Base-by-base conservation (phyloP, 2,329 filamentous ascomycete species). In the Apiospora aurea region DNA sequence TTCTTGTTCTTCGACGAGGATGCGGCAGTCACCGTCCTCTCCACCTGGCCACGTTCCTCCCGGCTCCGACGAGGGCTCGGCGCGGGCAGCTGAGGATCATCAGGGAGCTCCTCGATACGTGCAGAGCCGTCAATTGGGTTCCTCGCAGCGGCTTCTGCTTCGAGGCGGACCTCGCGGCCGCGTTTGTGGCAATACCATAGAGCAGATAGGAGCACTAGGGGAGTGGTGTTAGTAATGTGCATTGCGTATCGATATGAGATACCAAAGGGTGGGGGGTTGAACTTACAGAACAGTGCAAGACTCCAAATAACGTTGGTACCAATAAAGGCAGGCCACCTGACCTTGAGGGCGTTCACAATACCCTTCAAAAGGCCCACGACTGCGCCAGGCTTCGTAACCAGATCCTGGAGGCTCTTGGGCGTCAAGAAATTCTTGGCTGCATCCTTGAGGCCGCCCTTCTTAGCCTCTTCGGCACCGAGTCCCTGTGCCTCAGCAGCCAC, bases 161-260 rank as follows among this genome's bases (percentile, higher is more conserved):
- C 92, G 16, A 98, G 88, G 69, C 96, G 90, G 8, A 91, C 91
- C 84, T 99, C 96, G 64, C 91, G 91, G 51, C 96, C 96, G 70
- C 96, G 93, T 85, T 98, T 98, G 83, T 98, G 93, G 84, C 95
- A 98, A 84, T 98, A 99, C 95, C 96, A 99, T 77, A 98, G 91
- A 64, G 97, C 94, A 80, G 97, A 96, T 71, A 99, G 88, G 21
- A 98, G 87, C 71, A 98, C 94, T 93, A 71, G 18, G 4, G 5
- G 21, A 29, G 2, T 10, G 16, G 34, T 41, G 2, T 64, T 41
- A 64, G 57, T 2, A 64, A 41, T 41, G 57, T 8, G 53, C 29
- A 34, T 61, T 10, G 29, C 8, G 16, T 41, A 38, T n/a, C 21
- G 34, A 64, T 3, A 3, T 38, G 53, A 38, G 16, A 38, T 11